These are phyloP conservation scores for Trichoderma sp. DNA, from an alignment of 2,329 filamentous ascomycete genomes.

Conservation along the genomic window DNA sequence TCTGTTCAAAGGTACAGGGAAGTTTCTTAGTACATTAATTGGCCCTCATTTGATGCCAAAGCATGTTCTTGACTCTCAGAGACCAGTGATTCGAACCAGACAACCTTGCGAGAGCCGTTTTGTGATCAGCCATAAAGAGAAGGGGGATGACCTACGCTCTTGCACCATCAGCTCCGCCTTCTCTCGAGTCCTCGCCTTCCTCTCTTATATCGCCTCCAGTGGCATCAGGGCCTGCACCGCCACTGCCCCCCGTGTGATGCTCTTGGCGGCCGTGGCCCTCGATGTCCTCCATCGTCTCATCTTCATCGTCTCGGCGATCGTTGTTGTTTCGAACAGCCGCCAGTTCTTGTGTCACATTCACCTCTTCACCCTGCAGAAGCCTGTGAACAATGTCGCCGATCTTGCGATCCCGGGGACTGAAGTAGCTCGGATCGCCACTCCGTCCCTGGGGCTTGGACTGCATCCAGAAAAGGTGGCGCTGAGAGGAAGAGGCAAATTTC, in stretches of 20 bases:
- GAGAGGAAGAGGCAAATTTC: constrained; percentile 89
- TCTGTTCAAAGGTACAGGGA: constrained; percentile 30
- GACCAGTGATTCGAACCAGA: constrained; percentile 22
- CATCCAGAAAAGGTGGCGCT: constrained; percentile 93
- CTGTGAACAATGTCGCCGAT: constrained; percentile 83
- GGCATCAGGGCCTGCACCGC: constrained; percentile 80
- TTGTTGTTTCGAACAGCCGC: constrained; percentile 56
- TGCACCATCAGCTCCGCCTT: constrained; percentile 93
- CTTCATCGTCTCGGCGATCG: constrained; percentile 54
- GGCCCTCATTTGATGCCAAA: constrained; percentile 23
- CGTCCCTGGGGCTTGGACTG: constrained; percentile 81
- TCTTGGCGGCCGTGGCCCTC: constrained; percentile 61
- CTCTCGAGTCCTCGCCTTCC: constrained; percentile 82
- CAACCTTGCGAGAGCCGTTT: constrained; percentile 25
- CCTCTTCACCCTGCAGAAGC: constrained; percentile 82
- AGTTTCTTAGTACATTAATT: constrained; percentile 35
- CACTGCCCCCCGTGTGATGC: constrained; percentile 60
- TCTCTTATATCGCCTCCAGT: constrained; percentile 89
- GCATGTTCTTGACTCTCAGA: constrained; percentile 17
- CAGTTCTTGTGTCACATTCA: constrained; percentile 73
- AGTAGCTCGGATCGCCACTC: constrained; percentile 67
- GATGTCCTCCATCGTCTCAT: constrained; percentile 54
- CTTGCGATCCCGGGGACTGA: constrained; percentile 81
- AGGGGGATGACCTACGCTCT: constrained; percentile 85
- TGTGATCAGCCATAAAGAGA: constrained; percentile 28